These are phyloP conservation scores for Candida glucosophila DNA, from an alignment of 1,139 yeast genomes.

Conservation along the genomic window DNA sequence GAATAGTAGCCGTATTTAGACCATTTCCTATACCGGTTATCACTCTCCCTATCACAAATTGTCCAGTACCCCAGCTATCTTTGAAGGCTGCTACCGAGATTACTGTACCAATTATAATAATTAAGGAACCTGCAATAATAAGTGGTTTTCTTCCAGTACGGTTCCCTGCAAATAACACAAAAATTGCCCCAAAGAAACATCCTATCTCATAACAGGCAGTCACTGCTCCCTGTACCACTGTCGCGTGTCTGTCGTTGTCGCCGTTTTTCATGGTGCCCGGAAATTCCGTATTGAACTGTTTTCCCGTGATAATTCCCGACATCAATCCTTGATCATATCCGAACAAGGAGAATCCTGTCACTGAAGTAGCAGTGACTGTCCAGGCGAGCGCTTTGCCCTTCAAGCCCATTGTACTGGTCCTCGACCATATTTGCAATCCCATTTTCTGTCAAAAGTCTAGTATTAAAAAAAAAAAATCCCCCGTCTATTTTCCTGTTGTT, in stretches of 20 bases:
- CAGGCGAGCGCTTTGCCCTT: conserved; percentile 34
- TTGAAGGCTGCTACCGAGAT: conserved; percentile 54
- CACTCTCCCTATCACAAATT: conserved; percentile 66
- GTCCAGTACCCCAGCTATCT: conserved; percentile 46
- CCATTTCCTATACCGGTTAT: conserved; percentile 79
- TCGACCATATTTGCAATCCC: conserved; percentile 8
- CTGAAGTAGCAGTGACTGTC: conserved; percentile 49
- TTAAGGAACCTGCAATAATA: conserved; percentile 48
- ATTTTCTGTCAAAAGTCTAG: conserved; percentile 3
- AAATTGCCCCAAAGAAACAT: conserved; percentile 65
- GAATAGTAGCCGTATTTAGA: conserved; percentile 69
- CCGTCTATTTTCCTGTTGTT: no score
- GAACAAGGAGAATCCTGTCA: conserved; percentile 58
- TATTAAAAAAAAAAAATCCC: conserved; percentile 1
- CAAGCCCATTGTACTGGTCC: conserved; percentile 40
- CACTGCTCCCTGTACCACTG: conserved; percentile 57
- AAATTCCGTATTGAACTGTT: conserved; percentile 48
- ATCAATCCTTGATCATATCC: conserved; percentile 81
- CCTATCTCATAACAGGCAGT: conserved; percentile 71
- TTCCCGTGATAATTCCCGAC: conserved; percentile 63
- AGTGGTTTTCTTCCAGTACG: conserved; percentile 57
- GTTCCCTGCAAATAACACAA: conserved; percentile 59
- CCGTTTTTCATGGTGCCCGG: conserved; percentile 36
- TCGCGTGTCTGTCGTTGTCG: conserved; percentile 3
- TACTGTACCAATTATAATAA: conserved; percentile 57